Evolutionary conservation across 2,329 filamentous ascomycete genomes (phyloP).

Genomic region (Colletotrichum tofieldiae): DNA sequence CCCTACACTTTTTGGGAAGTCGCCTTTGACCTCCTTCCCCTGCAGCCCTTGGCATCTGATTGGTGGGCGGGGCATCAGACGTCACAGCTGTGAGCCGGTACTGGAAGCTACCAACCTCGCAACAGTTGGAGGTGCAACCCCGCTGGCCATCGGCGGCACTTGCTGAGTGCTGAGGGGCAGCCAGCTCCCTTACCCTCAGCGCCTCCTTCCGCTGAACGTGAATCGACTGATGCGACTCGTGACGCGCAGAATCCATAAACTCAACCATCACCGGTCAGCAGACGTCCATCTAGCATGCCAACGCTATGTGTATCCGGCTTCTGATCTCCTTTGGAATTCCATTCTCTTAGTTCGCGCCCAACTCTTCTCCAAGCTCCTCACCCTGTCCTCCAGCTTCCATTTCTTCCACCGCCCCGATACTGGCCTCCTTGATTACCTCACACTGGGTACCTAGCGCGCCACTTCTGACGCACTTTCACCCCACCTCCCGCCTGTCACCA

Average conservation of each 20-base stretch:
- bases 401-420: not conserved
- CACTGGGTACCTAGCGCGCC: conserved; percentile 21
- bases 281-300: conserved; percentile 20
- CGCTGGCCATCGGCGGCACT: not conserved
- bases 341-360: not conserved
- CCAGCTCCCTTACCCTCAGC: not conserved
- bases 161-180: not conserved
- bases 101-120: conserved; percentile 5
- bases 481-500: conserved; percentile 35
- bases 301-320: not conserved
- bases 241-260: conserved; percentile 20
- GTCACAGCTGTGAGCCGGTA: conserved; percentile 2
- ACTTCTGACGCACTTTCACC: conserved; percentile 40
- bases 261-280: conserved; percentile 25
- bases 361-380: not conserved
- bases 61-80: not conserved
- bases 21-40: not conserved
- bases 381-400: conserved; percentile 7
- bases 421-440: conserved; percentile 28
- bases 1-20: too few relatives aligned
- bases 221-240: conserved; percentile 35
- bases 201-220: conserved; percentile 4
- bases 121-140: not conserved
- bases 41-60: not conserved
- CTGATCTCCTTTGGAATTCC: not conserved